Base-by-base conservation (phyloP, 768 basidiomycete genomes). In the Trametes gibbosa region DNA sequence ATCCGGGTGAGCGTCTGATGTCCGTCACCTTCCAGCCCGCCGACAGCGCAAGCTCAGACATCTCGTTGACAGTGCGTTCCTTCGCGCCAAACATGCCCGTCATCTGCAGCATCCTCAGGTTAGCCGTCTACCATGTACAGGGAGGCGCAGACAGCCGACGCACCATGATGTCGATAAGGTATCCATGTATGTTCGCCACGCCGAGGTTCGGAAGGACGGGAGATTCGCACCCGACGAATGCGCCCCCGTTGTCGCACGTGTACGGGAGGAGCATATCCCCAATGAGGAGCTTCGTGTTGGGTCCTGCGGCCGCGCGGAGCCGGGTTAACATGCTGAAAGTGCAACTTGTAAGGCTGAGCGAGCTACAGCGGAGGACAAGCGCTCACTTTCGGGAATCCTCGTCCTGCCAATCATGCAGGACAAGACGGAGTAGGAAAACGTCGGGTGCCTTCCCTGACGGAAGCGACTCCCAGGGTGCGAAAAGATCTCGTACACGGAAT, bases 21-120 rank as follows among this genome's bases (percentile, higher is more conserved):
- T 79, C 80, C 45, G 77, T 70, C 13, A 88, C 77, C 59, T 81
- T 85, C 87, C 87, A 89, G 2, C 87, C 86, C 17, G 86, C 79
- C 0, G 83, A 81, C n/a, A 75, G 69, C 12, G 82, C 73, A 21
- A 89, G 70, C 3, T 77, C 74, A 4, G 82, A 77, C 40, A 81
- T 76, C 68, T 89, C 85, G 48, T 83, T 77, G 5, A 88, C 72
- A 0, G 86, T 89, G 10, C 87, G 79, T 65, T 89, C 87, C 65
- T 87, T 83, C 5, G 81, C 77, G 58, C 87, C 86, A 68, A 87
- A 84, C 52, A 77, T 77, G 16, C 77, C 78, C 70, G 84, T 82
- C 87, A 89, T 88, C 86, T 88, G 19, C 5, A 80, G 78, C 23
- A 37, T 10, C 19, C 16, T 25, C 24, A 27, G 27, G 12, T 25